A percentile compares a stretch with the other conserved stretches of the same genome.
phyloP scores from a whole-genome alignment of 2,329 filamentous ascomycete species.

The Cytospora piceicola region DNA sequence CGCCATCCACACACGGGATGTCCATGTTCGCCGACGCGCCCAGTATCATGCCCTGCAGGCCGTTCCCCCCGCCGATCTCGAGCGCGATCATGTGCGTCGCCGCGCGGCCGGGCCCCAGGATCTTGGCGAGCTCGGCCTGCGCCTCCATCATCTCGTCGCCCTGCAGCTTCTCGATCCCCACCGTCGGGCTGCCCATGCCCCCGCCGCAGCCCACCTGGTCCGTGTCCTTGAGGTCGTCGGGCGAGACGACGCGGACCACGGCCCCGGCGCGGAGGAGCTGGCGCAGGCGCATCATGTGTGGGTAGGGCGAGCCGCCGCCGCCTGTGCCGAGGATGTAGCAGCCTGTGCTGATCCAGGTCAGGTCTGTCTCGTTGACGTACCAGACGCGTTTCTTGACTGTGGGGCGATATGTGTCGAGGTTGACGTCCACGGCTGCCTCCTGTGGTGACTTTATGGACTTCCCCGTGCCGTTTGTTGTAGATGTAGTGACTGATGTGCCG shows the following conservation, averaged over 20 bases:
- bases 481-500: conserved; percentile 23
- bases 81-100: conserved; percentile 64
- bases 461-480: conserved; percentile 9
- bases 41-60: conserved; percentile 60
- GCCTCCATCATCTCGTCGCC: conserved; percentile 59
- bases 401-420: conserved; percentile 52
- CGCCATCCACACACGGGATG: conserved; percentile 55
- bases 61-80: conserved; percentile 71
- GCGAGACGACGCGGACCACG: conserved; percentile 55
- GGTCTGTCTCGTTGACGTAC: conserved; percentile 61
- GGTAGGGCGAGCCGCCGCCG: conserved; percentile 61
- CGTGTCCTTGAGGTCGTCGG: conserved; percentile 53
- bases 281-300: conserved; percentile 54
- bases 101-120: conserved; percentile 42
- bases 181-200: conserved; percentile 62
- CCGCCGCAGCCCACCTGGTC: conserved; percentile 60
- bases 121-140: conserved; percentile 57
- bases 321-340: conserved; percentile 66
- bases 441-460: conserved; percentile 14
- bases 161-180: conserved; percentile 62
- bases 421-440: conserved; percentile 32
- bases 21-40: conserved; percentile 58
- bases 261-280: conserved; percentile 55
- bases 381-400: conserved; percentile 55
- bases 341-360: conserved; percentile 60